Percentiles rank a stretch among this genome's conserved stretches.
Conservation (phyloP, 768 basidiomycete species). For the Leccinum incarnatum region DNA sequence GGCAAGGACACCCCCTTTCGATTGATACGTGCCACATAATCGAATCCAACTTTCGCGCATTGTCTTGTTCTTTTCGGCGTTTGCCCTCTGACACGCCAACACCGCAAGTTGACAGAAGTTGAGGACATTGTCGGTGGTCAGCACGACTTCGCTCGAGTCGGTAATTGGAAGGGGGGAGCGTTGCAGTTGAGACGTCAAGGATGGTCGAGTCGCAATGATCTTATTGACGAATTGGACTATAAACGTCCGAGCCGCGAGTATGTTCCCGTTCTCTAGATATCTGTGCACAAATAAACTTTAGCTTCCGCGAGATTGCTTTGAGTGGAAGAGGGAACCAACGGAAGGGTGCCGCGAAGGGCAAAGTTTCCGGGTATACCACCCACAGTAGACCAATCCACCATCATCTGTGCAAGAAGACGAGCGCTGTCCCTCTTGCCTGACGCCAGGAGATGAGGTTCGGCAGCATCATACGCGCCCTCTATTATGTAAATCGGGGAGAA, state of each 20-base stretch:
- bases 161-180: slow-evolving; percentile 45
- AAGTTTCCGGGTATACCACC: slow-evolving; percentile 63
- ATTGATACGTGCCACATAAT: slow-evolving; percentile 81
- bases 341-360: slow-evolving; percentile 81
- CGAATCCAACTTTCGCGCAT: slow-evolving; percentile 83
- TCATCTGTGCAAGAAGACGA: slow-evolving; percentile 79
- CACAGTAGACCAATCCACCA: slow-evolving; percentile 71
- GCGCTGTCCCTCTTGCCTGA: slow-evolving; percentile 90
- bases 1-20: slow-evolving; percentile 60
- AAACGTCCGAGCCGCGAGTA: slow-evolving; percentile 93
- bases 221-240: slow-evolving; percentile 74
- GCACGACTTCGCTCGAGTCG: slow-evolving; percentile 56
- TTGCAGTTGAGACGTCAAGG: slow-evolving; percentile 40
- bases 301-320: not conserved
- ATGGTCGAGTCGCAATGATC: slow-evolving; percentile 48
- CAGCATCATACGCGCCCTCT: slow-evolving; percentile 76
- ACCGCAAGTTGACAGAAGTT: slow-evolving; percentile 93
- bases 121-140: slow-evolving; percentile 72
- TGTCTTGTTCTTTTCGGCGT: slow-evolving; percentile 73
- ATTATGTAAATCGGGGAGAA: not conserved
- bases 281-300: slow-evolving; percentile 35
- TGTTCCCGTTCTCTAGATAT: slow-evolving; percentile 81
- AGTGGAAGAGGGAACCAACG: slow-evolving; percentile 45
- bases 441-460: slow-evolving; percentile 81
- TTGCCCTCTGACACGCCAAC: slow-evolving; percentile 81